Conservation (phyloP, 331 rosid species). For the Erythrophleum ivorense region DNA sequence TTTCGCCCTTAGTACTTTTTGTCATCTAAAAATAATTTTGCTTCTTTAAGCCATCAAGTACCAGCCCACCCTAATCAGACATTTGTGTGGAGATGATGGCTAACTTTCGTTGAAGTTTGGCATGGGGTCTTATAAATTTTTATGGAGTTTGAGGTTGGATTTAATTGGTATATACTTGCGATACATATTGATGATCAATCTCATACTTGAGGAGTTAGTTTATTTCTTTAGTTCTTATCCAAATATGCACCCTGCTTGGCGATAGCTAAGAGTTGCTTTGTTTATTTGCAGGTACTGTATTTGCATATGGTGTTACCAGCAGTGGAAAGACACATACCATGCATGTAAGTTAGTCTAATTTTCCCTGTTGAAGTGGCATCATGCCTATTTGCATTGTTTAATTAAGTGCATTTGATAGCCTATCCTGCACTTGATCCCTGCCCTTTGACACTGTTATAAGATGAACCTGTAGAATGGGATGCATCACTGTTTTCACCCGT, state of each 20-base stretch:
- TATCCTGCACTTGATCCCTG: constrained; percentile 6
- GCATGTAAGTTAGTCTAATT: constrained; percentile 84
- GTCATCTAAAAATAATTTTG: neutral
- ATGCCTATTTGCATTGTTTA: neutral
- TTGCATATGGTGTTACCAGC: constrained; percentile 95
- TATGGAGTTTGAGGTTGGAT: constrained; percentile 13
- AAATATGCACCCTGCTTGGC: neutral
- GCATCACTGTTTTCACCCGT: neutral
- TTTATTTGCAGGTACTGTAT: constrained; percentile 76
- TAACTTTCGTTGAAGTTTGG: neutral
- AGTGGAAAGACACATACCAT: constrained; percentile 97
- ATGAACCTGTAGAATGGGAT: constrained; percentile 10
- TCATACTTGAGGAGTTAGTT: neutral
- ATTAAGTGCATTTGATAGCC: neutral
- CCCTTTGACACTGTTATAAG: neutral
- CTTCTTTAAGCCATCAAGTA: neutral
- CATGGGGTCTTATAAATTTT: neutral
- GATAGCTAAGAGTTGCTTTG: constrained; percentile 29
- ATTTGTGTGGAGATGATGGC: neutral
- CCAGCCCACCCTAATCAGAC: constrained; percentile 13
- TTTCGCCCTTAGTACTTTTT: constrained; percentile 7
- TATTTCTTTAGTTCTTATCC: neutral
- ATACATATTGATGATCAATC: neutral
- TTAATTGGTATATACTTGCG: constrained; percentile 11
- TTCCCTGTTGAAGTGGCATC: constrained; percentile 58